A percentile compares a stretch with the other conserved stretches of the same genome.
These are phyloP conservation scores for Byssothecium circinans DNA, from an alignment of 2,329 filamentous ascomycete species.

Conservation along the genomic window DNA sequence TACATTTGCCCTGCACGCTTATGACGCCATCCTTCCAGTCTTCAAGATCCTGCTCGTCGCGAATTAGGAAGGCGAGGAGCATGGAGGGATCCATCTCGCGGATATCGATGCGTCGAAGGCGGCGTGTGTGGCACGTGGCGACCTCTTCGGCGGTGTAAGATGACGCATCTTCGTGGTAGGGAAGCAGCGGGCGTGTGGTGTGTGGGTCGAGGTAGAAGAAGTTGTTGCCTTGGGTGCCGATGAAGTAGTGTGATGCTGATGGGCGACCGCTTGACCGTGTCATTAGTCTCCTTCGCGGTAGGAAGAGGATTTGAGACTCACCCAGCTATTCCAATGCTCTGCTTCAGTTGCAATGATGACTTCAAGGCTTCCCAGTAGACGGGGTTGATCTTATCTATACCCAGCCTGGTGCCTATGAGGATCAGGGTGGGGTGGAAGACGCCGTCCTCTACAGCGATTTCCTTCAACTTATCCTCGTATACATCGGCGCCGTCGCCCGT, in stretches of 20 bases:
- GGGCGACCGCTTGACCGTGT: conserved; percentile 71
- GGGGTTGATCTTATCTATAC: conserved; percentile 90
- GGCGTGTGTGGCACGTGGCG: conserved; percentile 81
- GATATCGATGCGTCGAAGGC: conserved; percentile 79
- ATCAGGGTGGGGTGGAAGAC: conserved; percentile 82
- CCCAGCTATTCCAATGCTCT: conserved; percentile 96
- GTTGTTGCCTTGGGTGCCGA: conserved; percentile 71
- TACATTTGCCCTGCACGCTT: conserved; percentile 71
- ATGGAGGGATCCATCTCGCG: conserved; percentile 97
- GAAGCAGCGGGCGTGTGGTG: conserved; percentile 74
- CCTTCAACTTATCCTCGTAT: conserved; percentile 85
- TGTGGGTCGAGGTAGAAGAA: conserved; percentile 98
- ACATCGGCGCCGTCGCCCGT: conserved; percentile 90
- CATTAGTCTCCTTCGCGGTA: conserved; percentile 3
- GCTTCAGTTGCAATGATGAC: conserved; percentile 78
- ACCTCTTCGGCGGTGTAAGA: conserved; percentile 73
- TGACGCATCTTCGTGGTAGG: conserved; percentile 59
- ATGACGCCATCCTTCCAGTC: conserved; percentile 78
- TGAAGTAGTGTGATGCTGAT: conserved; percentile 81
- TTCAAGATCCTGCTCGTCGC: conserved; percentile 78
- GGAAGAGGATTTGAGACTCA: conserved; percentile 47
- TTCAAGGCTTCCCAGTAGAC: conserved; percentile 96
- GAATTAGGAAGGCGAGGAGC: conserved; percentile 90
- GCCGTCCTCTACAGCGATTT: conserved; percentile 68
- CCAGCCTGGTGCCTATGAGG: conserved; percentile 82